Evolutionary conservation across 2,329 filamentous ascomycete genomes (phyloP).

Genomic region (Onygena corvina): DNA sequence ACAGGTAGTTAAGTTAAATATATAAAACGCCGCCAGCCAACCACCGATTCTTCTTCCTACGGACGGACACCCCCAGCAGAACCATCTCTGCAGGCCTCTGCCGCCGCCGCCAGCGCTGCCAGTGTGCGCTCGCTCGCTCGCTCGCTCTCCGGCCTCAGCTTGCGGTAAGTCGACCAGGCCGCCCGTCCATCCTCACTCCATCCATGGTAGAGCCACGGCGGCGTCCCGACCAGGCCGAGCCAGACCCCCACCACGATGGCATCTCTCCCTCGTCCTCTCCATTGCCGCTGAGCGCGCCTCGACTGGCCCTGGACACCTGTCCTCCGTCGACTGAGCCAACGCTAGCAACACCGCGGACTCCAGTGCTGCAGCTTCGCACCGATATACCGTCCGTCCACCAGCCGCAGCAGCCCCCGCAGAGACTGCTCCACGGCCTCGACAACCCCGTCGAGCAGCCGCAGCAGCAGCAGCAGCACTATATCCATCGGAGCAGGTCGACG

Average conservation of each 20-base stretch:
- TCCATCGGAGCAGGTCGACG: slow-evolving; percentile 33
- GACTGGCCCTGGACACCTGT: not conserved
- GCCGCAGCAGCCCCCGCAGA: not conserved
- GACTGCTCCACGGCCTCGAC: slow-evolving; percentile 1
- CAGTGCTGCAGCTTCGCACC: slow-evolving; percentile 13
- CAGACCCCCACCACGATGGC: not conserved
- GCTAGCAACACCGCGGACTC: slow-evolving; percentile 9
- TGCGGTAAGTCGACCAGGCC: no score
- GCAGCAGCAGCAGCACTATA: slow-evolving; percentile 19
- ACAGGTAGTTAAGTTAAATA: no score
- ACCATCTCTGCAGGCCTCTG: slow-evolving; percentile 4
- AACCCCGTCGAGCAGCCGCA: not conserved
- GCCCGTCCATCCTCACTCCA: no score
- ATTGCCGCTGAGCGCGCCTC: no score
- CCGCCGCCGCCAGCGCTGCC: not conserved
- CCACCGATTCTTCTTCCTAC: not conserved
- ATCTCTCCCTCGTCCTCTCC: not conserved
- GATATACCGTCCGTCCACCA: slow-evolving; percentile 8
- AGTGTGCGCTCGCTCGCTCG: no score
- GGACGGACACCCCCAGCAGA: not conserved
- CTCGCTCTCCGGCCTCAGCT: no score
- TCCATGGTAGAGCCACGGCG: slow-evolving; percentile 5
- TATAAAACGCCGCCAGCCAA: not conserved
- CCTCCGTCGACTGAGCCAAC: not conserved
- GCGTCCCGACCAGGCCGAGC: slow-evolving; percentile 3